These are phyloP conservation scores for Arabidopsis thaliana DNA, from an alignment of 345 rosid genomes.

Conservation along the genomic window DNA sequence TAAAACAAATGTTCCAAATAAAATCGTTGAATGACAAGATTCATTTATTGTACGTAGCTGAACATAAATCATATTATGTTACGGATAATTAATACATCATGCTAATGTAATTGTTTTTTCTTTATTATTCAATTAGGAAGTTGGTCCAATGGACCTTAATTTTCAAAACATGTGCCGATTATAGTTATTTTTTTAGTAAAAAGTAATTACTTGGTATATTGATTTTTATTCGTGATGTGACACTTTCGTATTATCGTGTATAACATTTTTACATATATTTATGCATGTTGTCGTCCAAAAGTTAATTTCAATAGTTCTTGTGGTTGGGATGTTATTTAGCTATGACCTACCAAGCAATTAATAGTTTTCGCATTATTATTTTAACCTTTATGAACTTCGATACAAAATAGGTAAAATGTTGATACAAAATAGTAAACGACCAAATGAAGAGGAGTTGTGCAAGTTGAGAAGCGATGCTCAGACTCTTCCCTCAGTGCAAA, in stretches of 20 bases:
- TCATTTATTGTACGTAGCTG: too few relatives aligned
- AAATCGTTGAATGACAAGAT: background rate
- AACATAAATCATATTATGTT: background rate
- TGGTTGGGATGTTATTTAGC: constrained; percentile 39
- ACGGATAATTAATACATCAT: background rate
- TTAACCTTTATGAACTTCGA: background rate
- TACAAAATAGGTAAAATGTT: constrained; percentile 4
- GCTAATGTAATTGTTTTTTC: background rate
- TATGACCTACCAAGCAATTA: constrained; percentile 31
- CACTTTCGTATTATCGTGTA: background rate
- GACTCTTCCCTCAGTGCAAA: background rate
- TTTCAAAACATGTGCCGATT: background rate
- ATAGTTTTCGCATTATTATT: constrained; percentile 4
- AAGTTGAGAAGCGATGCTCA: background rate
- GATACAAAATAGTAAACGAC: background rate
- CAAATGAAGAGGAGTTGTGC: background rate
- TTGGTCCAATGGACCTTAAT: background rate
- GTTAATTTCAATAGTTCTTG: constrained; percentile 26
- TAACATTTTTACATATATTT: background rate
- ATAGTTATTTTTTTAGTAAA: background rate
- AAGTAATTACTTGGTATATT: background rate
- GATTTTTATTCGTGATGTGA: background rate
- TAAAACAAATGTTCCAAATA: background rate
- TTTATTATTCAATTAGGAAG: background rate
- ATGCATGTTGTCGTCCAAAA: constrained; percentile 8